phyloP scores from a whole-genome alignment of 345 rosid genomes.

The Bretschneidera sinensis region DNA sequence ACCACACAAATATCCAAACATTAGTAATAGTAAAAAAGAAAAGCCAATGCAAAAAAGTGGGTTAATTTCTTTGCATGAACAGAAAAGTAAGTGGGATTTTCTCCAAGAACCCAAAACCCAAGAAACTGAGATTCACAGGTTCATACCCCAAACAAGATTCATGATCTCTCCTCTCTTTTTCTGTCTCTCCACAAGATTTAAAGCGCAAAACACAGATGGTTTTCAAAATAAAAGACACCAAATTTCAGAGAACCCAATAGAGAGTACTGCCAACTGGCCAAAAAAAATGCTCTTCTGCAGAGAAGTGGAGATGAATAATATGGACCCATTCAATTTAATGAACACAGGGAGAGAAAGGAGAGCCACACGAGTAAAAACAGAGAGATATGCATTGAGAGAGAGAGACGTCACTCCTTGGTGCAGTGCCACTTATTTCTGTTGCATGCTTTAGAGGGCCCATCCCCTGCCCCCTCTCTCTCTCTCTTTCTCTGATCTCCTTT shows the following conservation, averaged over 20 bases:
- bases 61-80: constrained; percentile 49
- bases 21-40: no score
- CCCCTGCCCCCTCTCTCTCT: constrained; percentile 26
- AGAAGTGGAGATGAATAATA: constrained; percentile 30
- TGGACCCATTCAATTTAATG: constrained; percentile 37
- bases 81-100: constrained; percentile 30
- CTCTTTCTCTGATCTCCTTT: constrained; percentile 15
- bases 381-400: constrained; percentile 12
- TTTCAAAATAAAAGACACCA: constrained; percentile 23
- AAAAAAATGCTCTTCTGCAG: constrained; percentile 34
- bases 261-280: constrained; percentile 32
- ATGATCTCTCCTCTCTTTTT: constrained; percentile 8
- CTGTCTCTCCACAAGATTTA: constrained; percentile 24
- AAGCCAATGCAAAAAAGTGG: constrained; percentile 30
- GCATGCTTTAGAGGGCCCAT: constrained; percentile 93
- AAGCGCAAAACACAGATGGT: constrained; percentile 34
- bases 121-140: constrained; percentile 46
- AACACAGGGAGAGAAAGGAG: no score
- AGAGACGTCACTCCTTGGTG: constrained; percentile 30
- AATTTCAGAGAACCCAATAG: constrained; percentile 24
- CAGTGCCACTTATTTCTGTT: constrained; percentile 69
- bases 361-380: constrained; percentile 18
- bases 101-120: constrained; percentile 52
- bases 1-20: constrained; percentile 10
- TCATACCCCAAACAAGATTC: constrained; percentile 26